Evolutionary conservation across 129 eudicot species (phyloP).

Genomic region (Chrysanthemum seticuspe): DNA sequence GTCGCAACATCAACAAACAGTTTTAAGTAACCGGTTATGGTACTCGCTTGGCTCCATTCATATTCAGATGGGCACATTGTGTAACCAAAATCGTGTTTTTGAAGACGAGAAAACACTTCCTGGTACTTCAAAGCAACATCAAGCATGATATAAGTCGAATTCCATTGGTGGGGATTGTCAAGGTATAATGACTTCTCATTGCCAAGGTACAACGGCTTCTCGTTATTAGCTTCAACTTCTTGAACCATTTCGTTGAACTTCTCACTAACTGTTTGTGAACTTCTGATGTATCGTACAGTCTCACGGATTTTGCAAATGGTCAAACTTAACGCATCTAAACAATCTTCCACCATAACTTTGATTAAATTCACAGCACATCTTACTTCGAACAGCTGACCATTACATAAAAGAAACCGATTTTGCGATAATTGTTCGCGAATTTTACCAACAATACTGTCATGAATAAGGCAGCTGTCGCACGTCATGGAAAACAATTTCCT

Average conservation of each 20-base stretch:
- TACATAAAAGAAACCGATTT: slow-evolving; percentile 68
- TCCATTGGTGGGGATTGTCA: slow-evolving; percentile 68
- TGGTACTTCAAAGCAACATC: slow-evolving; percentile 67
- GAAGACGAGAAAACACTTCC: slow-evolving; percentile 71
- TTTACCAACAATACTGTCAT: slow-evolving; percentile 58
- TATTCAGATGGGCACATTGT: slow-evolving; percentile 56
- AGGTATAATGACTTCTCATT: slow-evolving; percentile 51
- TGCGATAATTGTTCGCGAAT: slow-evolving; percentile 80
- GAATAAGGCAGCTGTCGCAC: slow-evolving; percentile 46
- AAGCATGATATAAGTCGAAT: slow-evolving; percentile 78
- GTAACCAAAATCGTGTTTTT: slow-evolving; percentile 61
- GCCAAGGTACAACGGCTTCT: slow-evolving; percentile 59
- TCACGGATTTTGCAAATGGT: slow-evolving; percentile 68
- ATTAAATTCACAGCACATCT: slow-evolving; percentile 80
- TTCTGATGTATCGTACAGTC: slow-evolving; percentile 57
- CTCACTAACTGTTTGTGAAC: slow-evolving; percentile 59
- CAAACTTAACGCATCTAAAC: slow-evolving; percentile 53
- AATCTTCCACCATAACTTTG: slow-evolving; percentile 71
- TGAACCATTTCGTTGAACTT: slow-evolving; percentile 84
- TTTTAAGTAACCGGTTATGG: slow-evolving; percentile 61
- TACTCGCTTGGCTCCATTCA: slow-evolving; percentile 67
- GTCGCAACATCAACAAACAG: slow-evolving; percentile 72
- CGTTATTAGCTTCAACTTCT: slow-evolving; percentile 48
- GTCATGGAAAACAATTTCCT: slow-evolving; percentile 85
- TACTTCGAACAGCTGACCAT: slow-evolving; percentile 82